Evolutionary conservation across 331 rosid genomes (phyloP).

Genomic region (Prunus yedoensis): DNA sequence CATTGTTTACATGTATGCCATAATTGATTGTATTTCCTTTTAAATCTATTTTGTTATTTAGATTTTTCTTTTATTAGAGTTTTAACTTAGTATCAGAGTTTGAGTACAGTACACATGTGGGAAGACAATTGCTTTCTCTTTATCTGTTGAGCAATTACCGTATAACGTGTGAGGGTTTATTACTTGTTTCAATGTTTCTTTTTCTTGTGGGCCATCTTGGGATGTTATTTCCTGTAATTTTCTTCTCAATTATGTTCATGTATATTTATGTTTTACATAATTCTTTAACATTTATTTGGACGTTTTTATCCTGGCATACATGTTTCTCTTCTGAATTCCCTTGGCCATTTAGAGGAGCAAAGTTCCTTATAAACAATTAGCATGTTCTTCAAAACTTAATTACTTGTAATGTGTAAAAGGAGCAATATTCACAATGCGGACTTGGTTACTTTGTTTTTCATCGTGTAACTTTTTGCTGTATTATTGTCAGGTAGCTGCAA

Average conservation of each 20-base stretch:
- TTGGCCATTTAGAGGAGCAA: neutral
- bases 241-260: neutral
- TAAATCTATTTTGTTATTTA: too few relatives aligned
- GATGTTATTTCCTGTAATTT: neutral
- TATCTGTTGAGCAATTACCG: neutral
- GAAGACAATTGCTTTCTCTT: neutral
- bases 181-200: neutral
- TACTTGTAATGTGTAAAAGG: neutral
- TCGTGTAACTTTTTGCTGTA: slow-evolving; percentile 5
- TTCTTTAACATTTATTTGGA: neutral
- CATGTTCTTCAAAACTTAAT: neutral
- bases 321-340: neutral
- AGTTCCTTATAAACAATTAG: neutral
- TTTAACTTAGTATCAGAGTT: too few relatives aligned
- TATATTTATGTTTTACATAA: neutral
- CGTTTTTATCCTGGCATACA: neutral
- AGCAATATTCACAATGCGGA: neutral
- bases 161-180: neutral
- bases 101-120: too few relatives aligned
- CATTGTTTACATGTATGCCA: too few relatives aligned
- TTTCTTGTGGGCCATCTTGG: neutral
- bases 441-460: neutral
- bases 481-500: slow-evolving; percentile 76
- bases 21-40: neutral
- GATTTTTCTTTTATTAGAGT: too few relatives aligned